A percentile compares a stretch with the other conserved stretches of the same genome.
phyloP scores from a whole-genome alignment of 2,329 filamentous ascomycete genomes.

The Colletotrichum sp. region DNA sequence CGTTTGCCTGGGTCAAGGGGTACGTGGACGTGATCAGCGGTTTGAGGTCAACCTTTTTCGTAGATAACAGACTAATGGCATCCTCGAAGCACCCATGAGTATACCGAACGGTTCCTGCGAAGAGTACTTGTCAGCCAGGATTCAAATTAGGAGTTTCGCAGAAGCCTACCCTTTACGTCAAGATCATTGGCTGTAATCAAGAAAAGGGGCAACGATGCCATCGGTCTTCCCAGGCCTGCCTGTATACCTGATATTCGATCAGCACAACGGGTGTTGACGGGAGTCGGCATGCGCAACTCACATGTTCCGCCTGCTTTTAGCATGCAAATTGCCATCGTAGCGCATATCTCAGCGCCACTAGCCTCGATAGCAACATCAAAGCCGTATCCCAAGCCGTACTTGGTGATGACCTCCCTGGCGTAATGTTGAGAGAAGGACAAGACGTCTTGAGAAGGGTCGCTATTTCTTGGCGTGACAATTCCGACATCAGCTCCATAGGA shows the following conservation, averaged over 20 bases:
- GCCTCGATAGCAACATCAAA: neutral
- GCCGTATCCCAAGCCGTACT: neutral
- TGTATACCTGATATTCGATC: neutral
- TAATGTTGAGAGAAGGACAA: neutral
- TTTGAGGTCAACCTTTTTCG: conserved; percentile 26
- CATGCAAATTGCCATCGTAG: neutral
- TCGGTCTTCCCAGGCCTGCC: conserved; percentile 26
- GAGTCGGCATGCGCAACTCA: neutral
- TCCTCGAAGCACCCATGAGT: conserved; percentile 29
- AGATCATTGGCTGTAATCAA: conserved; percentile 28
- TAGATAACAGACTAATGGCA: conserved; percentile 25
- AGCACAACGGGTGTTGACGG: neutral
- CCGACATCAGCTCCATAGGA: neutral
- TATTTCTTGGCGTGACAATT: neutral
- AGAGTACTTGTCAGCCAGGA: neutral
- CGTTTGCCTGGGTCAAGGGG: conserved; percentile 20
- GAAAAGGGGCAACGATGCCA: conserved; percentile 25
- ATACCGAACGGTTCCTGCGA: conserved; percentile 27
- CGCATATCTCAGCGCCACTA: neutral
- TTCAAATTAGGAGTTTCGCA: rapidly evolving
- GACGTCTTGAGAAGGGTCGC: neutral
- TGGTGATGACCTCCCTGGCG: neutral
- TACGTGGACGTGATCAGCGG: conserved; percentile 29
- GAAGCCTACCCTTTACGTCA: conserved; percentile 23
- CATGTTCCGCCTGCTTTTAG: neutral